phyloP scores from a whole-genome alignment of 2,329 filamentous ascomycete genomes.

The Aspergillus sp. region DNA sequence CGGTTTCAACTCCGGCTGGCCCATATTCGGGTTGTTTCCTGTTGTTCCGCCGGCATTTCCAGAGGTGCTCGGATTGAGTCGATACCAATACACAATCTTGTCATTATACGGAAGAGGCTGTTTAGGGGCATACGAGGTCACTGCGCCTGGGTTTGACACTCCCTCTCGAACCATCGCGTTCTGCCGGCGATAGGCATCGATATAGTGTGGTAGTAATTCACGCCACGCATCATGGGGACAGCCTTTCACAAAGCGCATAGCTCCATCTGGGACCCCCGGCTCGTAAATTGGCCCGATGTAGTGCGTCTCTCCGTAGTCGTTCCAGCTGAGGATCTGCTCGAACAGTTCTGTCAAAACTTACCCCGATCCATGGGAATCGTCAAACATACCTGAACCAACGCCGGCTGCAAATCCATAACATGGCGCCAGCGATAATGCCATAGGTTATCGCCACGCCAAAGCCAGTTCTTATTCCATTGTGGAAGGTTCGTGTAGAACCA shows the following conservation, averaged over 20 bases:
- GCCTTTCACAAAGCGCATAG: slow-evolving; percentile 29
- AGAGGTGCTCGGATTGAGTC: slow-evolving; percentile 30
- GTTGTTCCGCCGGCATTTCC: slow-evolving; percentile 33
- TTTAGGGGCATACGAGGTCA: slow-evolving; percentile 36
- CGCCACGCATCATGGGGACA: slow-evolving; percentile 30
- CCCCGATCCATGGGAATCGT: background rate
- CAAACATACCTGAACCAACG: slow-evolving; percentile 45
- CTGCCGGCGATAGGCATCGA: slow-evolving; percentile 32
- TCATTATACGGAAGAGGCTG: slow-evolving; percentile 23
- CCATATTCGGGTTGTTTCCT: slow-evolving; percentile 32
- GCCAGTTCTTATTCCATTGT: slow-evolving; percentile 60
- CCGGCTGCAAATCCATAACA: slow-evolving; percentile 50
- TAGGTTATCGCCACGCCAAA: slow-evolving; percentile 61
- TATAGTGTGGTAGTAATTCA: slow-evolving; percentile 33
- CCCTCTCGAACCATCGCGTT: slow-evolving; percentile 2
- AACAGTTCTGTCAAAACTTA: background rate
- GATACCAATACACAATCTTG: slow-evolving; percentile 37
- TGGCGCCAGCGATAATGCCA: slow-evolving; percentile 63
- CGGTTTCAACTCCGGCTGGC: slow-evolving; percentile 28
- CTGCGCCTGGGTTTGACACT: slow-evolving; percentile 12
- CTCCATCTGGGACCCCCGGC: slow-evolving; percentile 50
- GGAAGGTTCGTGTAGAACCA: slow-evolving; percentile 60
- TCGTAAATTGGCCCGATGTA: slow-evolving; percentile 55
- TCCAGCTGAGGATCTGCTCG: slow-evolving; percentile 58
- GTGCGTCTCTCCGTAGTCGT: slow-evolving; percentile 61